Conservation (phyloP, 768 basidiomycete genomes). For the Boletellus sp. region DNA sequence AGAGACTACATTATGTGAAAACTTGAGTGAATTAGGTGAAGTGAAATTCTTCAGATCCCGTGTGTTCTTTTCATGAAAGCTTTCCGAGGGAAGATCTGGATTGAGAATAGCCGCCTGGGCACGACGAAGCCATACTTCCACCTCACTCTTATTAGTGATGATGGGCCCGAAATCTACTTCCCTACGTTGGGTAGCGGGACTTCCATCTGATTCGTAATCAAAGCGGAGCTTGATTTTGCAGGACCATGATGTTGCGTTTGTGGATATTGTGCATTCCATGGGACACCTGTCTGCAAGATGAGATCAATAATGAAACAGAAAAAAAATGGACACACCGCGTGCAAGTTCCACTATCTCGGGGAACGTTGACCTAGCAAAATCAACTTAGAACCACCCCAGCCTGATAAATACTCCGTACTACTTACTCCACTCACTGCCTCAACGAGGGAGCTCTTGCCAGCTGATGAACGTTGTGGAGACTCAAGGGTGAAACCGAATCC, state of each 20-base stretch:
- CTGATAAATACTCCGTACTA: neutral
- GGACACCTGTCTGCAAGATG: constrained; percentile 40
- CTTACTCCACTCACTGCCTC: constrained; percentile 55
- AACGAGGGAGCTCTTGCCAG: constrained; percentile 58
- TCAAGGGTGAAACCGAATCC: neutral
- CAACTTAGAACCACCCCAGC: neutral
- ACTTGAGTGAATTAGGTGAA: constrained; percentile 28
- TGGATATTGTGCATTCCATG: constrained; percentile 50
- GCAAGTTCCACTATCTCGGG: constrained; percentile 59
- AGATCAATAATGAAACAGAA: neutral
- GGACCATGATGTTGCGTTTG: constrained; percentile 36
- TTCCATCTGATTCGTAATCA: constrained; percentile 30
- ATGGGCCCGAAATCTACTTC: constrained; percentile 28
- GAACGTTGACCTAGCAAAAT: constrained; percentile 48
- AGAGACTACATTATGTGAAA: constrained; percentile 51
- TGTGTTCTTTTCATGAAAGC: constrained; percentile 21
- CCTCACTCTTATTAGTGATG: constrained; percentile 28
- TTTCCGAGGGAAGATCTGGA: constrained; percentile 10
- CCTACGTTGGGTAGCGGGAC: constrained; percentile 1
- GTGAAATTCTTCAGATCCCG: constrained; percentile 27
- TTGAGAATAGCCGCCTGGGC: constrained; percentile 46
- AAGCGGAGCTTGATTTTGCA: constrained; percentile 44
- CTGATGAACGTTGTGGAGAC: constrained; percentile 26
- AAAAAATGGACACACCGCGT: constrained; percentile 38
- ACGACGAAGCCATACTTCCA: constrained; percentile 44